These are phyloP conservation scores for Russula olivacea DNA, from an alignment of 768 basidiomycete genomes.

Conservation along the genomic window DNA sequence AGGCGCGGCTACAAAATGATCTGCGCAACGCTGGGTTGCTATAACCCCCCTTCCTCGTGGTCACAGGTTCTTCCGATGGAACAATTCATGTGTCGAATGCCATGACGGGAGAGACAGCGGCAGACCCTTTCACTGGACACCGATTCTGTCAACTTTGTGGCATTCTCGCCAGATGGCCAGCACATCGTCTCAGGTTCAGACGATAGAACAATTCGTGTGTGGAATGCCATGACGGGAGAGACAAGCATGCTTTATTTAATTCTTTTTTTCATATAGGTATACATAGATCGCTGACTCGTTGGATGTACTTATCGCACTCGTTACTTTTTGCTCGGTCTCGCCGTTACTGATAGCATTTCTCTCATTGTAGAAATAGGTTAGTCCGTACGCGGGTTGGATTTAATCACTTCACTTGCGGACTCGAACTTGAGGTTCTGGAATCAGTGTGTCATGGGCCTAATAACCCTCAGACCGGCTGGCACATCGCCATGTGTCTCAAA, in stretches of 20 bases:
- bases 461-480: background rate
- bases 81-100: no score
- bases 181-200: no score
- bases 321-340: background rate
- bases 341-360: background rate
- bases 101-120: no score
- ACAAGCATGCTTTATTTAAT: background rate
- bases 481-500: background rate
- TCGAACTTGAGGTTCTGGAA: background rate
- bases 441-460: background rate
- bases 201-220: no score
- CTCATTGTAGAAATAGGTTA: conserved; percentile 7
- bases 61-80: no score
- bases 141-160: no score
- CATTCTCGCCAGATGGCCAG: no score
- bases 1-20: conserved; percentile 19
- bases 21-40: conserved; percentile 23
- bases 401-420: background rate
- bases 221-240: no score
- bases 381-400: background rate
- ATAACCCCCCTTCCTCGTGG: background rate
- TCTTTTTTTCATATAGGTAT: background rate
- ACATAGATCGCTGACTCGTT: background rate
- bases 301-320: conserved; percentile 7
- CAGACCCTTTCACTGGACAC: no score